Evolutionary conservation across 192 early-diverging fungal species (phyloP).

Genomic region (Backusella liffmaniae): DNA sequence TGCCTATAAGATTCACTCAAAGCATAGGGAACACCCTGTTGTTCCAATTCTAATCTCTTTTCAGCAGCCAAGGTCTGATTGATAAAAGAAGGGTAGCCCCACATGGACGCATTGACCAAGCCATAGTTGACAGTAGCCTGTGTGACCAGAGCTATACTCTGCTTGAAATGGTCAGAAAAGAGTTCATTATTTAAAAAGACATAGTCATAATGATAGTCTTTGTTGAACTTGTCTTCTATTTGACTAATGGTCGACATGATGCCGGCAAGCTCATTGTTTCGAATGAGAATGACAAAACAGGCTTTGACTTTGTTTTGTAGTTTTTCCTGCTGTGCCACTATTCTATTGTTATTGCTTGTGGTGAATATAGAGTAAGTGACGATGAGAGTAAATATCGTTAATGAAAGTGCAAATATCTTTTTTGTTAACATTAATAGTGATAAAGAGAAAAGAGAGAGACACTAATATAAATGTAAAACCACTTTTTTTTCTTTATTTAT

Average conservation of each 20-base stretch:
- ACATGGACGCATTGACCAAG: constrained; percentile 52
- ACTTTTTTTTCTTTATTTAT: neutral
- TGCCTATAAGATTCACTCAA: constrained; percentile 65
- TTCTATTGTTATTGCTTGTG: neutral
- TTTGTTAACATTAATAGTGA: neutral
- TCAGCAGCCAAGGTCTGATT: constrained; percentile 56
- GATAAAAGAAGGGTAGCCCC: constrained; percentile 80
- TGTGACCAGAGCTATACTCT: constrained; percentile 48
- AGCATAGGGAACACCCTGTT: constrained; percentile 56
- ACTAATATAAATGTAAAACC: neutral
- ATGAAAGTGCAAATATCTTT: neutral
- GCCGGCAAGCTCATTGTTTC: constrained; percentile 68
- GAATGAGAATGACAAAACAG: constrained; percentile 57
- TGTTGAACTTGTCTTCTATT: constrained; percentile 79
- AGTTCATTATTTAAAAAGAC: constrained; percentile 83
- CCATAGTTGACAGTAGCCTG: constrained; percentile 61
- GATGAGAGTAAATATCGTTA: neutral
- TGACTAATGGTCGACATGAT: constrained; percentile 58
- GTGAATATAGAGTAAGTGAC: neutral
- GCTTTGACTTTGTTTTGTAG: constrained; percentile 8
- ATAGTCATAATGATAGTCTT: constrained; percentile 78
- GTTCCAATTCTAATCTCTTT: constrained; percentile 50
- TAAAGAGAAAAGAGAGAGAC: neutral
- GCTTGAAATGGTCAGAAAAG: constrained; percentile 69
- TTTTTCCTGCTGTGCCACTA: neutral